A percentile compares a stretch with the other conserved stretches of the same genome.
Conservation (phyloP, 176 grass and related monocot species). For the Oryza meyeriana region DNA sequence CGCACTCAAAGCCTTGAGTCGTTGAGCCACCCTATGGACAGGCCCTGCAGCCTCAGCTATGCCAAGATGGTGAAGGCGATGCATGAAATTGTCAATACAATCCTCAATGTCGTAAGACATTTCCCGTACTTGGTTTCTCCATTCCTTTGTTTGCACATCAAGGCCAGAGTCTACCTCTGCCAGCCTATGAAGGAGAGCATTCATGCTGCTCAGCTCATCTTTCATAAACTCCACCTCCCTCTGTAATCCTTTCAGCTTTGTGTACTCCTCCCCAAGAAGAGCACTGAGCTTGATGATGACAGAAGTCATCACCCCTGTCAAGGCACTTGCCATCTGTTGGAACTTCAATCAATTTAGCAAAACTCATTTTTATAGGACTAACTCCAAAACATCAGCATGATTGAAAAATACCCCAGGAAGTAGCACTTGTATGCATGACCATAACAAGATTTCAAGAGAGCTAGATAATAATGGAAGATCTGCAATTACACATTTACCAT, state of each 20-base stretch:
- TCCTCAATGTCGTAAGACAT: constrained; percentile 32
- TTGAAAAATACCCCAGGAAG: no score
- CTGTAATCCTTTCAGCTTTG: neutral
- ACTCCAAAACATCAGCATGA: no score
- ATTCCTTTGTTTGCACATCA: constrained; percentile 23
- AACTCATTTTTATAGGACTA: neutral
- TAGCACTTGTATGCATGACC: no score
- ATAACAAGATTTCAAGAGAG: no score
- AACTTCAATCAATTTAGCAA: neutral
- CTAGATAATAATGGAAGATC: no score
- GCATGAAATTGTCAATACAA: neutral
- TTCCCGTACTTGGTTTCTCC: constrained; percentile 10
- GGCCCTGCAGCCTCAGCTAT: neutral
- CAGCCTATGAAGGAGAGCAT: constrained; percentile 5
- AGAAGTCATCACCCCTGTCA: constrained; percentile 1
- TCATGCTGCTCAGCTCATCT: constrained; percentile 33
- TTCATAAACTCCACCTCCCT: constrained; percentile 25
- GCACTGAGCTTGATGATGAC: constrained; percentile 2
- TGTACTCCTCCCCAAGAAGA: constrained; percentile 16
- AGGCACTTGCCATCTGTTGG: constrained; percentile 12
- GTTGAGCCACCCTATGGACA: neutral
- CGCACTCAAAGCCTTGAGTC: neutral
- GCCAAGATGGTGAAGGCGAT: neutral
- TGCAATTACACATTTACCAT: no score
- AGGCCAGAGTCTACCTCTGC: neutral